phyloP scores from a whole-genome alignment of 805 yeast genomes.

The Saccharomycopsis javanensis region DNA sequence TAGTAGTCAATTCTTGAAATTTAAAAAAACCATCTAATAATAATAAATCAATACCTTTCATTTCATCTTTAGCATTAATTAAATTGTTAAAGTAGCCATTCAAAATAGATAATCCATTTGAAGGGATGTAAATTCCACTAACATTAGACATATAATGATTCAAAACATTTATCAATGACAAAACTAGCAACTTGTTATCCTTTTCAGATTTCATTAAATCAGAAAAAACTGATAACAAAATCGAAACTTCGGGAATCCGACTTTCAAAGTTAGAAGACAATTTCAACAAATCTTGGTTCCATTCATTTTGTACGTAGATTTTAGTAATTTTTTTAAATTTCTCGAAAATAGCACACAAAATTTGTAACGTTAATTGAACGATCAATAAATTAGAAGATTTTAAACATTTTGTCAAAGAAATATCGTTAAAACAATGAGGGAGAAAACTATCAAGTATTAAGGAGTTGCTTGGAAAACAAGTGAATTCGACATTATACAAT shows the following conservation, averaged over 20 bases:
- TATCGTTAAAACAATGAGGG: slow-evolving; percentile 54
- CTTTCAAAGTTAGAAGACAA: slow-evolving; percentile 27
- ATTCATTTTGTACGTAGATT: slow-evolving; percentile 31
- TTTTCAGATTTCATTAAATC: slow-evolving; percentile 2
- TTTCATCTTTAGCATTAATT: slow-evolving; percentile 20
- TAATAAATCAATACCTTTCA: slow-evolving; percentile 46
- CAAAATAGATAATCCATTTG: slow-evolving; percentile 6
- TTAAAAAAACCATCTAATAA: slow-evolving; percentile 52
- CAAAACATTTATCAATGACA: slow-evolving; percentile 8
- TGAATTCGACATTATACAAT: slow-evolving; percentile 11
- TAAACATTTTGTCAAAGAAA: slow-evolving; percentile 50
- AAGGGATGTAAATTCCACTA: background rate
- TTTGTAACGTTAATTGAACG: slow-evolving; percentile 53
- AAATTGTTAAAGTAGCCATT: slow-evolving; percentile 12
- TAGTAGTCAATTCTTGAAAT: slow-evolving; percentile 35
- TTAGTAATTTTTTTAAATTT: slow-evolving; percentile 39
- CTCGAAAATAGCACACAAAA: slow-evolving; percentile 43
- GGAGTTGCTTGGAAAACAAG: slow-evolving; percentile 27
- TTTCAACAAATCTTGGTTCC: slow-evolving; percentile 30
- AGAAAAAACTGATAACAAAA: slow-evolving; percentile 14
- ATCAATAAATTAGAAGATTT: slow-evolving; percentile 41
- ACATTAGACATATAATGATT: slow-evolving; percentile 7
- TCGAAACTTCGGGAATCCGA: slow-evolving; percentile 27
- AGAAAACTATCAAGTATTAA: slow-evolving; percentile 46
- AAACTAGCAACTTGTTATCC: slow-evolving; percentile 9